phyloP scores from a whole-genome alignment of 176 grass and related monocot genomes.

The sorghum (Sorghum bicolor) region DNA sequence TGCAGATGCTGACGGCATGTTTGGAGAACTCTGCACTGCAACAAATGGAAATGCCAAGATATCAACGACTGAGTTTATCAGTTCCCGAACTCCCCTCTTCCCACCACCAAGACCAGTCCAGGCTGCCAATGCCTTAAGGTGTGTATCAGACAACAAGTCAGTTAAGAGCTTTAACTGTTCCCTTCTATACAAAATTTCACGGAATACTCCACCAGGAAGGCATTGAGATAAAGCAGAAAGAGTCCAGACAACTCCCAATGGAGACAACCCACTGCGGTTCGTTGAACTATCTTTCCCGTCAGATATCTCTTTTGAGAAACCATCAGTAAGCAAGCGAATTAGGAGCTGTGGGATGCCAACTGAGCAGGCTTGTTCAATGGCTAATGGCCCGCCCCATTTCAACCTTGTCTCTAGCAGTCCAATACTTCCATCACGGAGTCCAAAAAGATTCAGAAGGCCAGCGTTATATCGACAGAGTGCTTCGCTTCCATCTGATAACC shows the following conservation, averaged over 20 bases:
- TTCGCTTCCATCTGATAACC: constrained; percentile 79
- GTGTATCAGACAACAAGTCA: constrained; percentile 61
- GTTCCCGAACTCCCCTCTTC: constrained; percentile 61
- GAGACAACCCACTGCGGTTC: constrained; percentile 69
- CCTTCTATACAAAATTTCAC: constrained; percentile 80
- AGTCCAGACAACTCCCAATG: constrained; percentile 66
- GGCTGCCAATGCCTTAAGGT: constrained; percentile 56
- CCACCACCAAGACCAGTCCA: constrained; percentile 90
- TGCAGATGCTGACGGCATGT: constrained; percentile 67
- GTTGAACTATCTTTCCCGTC: constrained; percentile 49
- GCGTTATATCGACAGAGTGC: constrained; percentile 65
- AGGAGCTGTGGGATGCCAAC: constrained; percentile 79
- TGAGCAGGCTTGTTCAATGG: constrained; percentile 89
- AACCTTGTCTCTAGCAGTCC: constrained; percentile 70
- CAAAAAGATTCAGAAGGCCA: constrained; percentile 62
- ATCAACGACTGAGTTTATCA: constrained; percentile 87
- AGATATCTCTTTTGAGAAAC: constrained; percentile 36
- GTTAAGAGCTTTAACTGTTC: constrained; percentile 72
- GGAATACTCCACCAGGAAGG: constrained; percentile 66
- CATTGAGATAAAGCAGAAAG: constrained; percentile 78
- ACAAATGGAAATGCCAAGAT: constrained; percentile 97
- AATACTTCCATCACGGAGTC: constrained; percentile 79
- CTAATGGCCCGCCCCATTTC: constrained; percentile 83
- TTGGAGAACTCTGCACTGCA: constrained; percentile 86
- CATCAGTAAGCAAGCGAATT: constrained; percentile 65